Base-by-base conservation (phyloP, 2,329 filamentous ascomycete genomes). In the Phoma sp. region DNA sequence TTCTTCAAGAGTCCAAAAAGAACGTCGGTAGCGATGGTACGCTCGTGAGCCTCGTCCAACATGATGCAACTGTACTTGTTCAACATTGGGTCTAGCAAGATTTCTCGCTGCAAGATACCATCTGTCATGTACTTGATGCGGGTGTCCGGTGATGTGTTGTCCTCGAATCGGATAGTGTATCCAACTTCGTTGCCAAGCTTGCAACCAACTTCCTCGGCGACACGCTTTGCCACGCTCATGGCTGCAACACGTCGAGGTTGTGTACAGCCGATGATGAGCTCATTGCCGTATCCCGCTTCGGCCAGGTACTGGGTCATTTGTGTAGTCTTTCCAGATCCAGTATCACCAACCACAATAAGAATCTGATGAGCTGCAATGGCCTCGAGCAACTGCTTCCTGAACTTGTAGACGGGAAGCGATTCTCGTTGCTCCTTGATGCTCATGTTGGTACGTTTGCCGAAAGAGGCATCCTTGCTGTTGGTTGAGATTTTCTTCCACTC, bases 101-200 rank as follows among this genome's bases (percentile, higher is more conserved):
- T 93, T 78, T 99, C 95, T 71, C 95, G 84, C 71, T 98, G 83
- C 69, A 99, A 87, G 89, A 99, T 98, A 85, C 96, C 96, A 73
- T 99, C 95, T 39, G 96, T 99, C 95, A 99, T 99, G 82, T 99
- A 99, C 82, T 99, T 99, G 74, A 99, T 85, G 58, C 96, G 86
- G 1, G 95, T 99, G 76, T 91, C 92, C 54, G 87, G 86, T 45
- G 90, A 85, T 1, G 95, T 98, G 80, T 88, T 90, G 76, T 99
- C 95, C 78, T 99, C 96, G 77, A 99, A 99, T 82, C 95, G 92
- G 75, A 99, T 98, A 76, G 91, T 98, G 81, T 98, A 99, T 77
- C 95, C 95, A 51, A 99, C 93, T 78, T 98, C 94, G 64, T 97
- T 88, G 56, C 95, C 95, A 24, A 99, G 84, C 56, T 84, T 87